Evolutionary conservation across 805 yeast species (phyloP).

Genomic region (Debaryomyces hansenii): DNA sequence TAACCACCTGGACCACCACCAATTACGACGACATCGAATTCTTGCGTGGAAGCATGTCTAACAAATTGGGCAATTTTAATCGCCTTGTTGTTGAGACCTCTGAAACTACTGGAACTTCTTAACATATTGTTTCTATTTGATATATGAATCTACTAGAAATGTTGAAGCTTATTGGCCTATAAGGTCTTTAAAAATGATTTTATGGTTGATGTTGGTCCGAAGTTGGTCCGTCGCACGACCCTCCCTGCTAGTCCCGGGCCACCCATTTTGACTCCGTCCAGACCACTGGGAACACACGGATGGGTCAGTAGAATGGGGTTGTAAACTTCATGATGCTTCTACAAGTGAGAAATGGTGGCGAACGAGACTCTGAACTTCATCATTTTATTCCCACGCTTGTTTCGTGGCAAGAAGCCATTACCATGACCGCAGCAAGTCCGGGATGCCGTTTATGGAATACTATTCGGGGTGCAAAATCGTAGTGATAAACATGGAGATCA

Average conservation of each 20-base stretch:
- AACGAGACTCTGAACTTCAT: too few relatives aligned
- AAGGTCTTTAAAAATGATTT: neutral
- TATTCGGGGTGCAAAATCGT: too few relatives aligned
- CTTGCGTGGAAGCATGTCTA: slow-evolving; percentile 43
- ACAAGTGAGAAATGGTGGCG: too few relatives aligned
- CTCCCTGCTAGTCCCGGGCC: neutral
- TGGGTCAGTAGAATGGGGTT: too few relatives aligned
- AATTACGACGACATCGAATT: slow-evolving; percentile 87
- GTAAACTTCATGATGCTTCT: too few relatives aligned
- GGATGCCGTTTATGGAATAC: too few relatives aligned
- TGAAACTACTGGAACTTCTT: slow-evolving; percentile 8
- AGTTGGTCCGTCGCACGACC: neutral
- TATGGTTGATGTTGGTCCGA: slow-evolving; percentile 4
- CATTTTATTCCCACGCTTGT: too few relatives aligned
- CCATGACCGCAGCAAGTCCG: too few relatives aligned
- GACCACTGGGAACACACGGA: too few relatives aligned
- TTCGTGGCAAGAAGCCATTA: too few relatives aligned
- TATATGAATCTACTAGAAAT: neutral
- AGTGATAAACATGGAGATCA: too few relatives aligned
- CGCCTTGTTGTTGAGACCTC: slow-evolving; percentile 5
- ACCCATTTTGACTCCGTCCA: neutral
- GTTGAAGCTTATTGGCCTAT: neutral
- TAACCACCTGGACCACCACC: slow-evolving; percentile 99
- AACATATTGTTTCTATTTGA: slow-evolving; percentile 6
- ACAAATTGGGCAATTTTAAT: slow-evolving; percentile 30